A percentile compares a stretch with the other conserved stretches of the same genome.
phyloP scores from a whole-genome alignment of 202 grass and related monocot species.

The Digitaria exilis region DNA sequence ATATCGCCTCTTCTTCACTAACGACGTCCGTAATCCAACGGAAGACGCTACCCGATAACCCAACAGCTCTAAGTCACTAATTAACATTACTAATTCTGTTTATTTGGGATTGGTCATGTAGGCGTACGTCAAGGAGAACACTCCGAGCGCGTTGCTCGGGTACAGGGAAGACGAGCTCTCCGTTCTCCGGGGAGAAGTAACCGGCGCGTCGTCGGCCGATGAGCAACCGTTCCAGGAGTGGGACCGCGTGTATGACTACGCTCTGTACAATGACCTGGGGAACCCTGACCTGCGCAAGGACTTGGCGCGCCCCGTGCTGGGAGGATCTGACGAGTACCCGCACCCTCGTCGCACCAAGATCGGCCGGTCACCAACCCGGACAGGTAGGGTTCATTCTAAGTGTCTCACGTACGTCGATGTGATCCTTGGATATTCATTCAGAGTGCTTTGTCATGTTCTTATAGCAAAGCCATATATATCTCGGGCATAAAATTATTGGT shows the following conservation, averaged over 20 bases:
- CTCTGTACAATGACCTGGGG: constrained; percentile 64
- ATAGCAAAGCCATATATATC: no score
- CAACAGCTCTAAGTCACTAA: neutral
- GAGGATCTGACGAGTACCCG: constrained; percentile 45
- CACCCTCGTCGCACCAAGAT: constrained; percentile 64
- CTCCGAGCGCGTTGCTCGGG: constrained; percentile 30
- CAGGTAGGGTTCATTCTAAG: constrained; percentile 13
- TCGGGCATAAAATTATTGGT: neutral
- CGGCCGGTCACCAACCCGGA: constrained; percentile 41
- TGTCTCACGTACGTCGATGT: neutral
- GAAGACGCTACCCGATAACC: no score
- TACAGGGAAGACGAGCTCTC: constrained; percentile 58
- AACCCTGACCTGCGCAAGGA: constrained; percentile 48
- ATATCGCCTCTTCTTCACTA: constrained; percentile 39
- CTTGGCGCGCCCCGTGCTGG: constrained; percentile 49
- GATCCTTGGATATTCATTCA: neutral
- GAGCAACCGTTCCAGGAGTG: constrained; percentile 38
- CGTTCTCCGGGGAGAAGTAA: constrained; percentile 48
- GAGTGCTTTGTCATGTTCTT: neutral
- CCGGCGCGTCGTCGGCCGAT: no score
- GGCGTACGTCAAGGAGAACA: constrained; percentile 52
- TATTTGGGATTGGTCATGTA: neutral
- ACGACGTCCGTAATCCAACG: neutral
- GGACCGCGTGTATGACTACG: constrained; percentile 61
- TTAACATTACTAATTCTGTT: no score